Percentiles rank a stretch among this genome's conserved stretches.
phyloP scores from a whole-genome alignment of 148 eudicot species.

The Dysphania ambrosioides region DNA sequence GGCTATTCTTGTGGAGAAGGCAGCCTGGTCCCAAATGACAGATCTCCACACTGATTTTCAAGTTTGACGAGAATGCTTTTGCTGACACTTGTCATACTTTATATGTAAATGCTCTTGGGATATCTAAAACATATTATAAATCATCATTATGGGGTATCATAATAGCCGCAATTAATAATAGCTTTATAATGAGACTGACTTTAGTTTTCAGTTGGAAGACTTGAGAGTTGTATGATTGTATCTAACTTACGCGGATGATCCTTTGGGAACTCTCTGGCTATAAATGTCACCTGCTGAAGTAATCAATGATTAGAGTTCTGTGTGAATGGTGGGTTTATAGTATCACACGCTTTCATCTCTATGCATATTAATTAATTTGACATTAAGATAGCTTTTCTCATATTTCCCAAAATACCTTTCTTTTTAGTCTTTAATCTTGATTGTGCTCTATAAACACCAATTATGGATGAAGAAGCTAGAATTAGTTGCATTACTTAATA shows the following conservation, averaged over 20 bases:
- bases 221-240: slow-evolving; percentile 1
- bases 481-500: no score
- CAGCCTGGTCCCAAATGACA: slow-evolving; percentile 1
- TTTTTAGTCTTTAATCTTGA: no score
- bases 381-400: not conserved
- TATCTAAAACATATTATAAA: not conserved
- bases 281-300: not conserved
- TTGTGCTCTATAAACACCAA: no score
- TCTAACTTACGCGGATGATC: not conserved
- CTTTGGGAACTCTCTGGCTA: slow-evolving; percentile 1
- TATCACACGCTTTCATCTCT: not conserved
- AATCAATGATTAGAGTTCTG: not conserved
- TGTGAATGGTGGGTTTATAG: not conserved
- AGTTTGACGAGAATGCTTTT: not conserved
- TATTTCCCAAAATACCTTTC: not conserved
- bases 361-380: not conserved
- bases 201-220: not conserved
- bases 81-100: not conserved
- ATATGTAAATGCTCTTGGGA: not conserved
- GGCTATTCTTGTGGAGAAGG: not conserved
- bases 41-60: not conserved
- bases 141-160: not conserved
- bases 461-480: no score
- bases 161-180: no score
- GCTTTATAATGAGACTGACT: slow-evolving; percentile 4